phyloP scores from a whole-genome alignment of 2,329 filamentous ascomycete genomes.

The Fonsecaea monophora region DNA sequence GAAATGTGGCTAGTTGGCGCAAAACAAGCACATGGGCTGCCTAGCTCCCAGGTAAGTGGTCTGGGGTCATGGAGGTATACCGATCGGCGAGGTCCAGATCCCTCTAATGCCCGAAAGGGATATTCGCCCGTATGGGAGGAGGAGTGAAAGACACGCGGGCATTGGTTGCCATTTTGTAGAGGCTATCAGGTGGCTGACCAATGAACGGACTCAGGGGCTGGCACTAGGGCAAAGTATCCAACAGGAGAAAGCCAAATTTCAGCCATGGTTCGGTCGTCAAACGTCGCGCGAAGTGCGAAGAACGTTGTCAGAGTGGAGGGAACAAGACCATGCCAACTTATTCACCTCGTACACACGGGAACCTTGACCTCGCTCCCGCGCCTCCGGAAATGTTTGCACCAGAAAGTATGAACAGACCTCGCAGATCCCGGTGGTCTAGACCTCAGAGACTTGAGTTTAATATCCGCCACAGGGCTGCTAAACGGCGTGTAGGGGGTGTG shows the following conservation, averaged over 20 bases:
- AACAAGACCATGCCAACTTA: background rate
- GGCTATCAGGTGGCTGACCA: background rate
- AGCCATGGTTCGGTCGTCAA: too few relatives aligned
- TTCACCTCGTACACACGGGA: too few relatives aligned
- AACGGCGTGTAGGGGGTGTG: too few relatives aligned
- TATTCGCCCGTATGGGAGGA: background rate
- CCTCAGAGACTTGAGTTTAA: background rate
- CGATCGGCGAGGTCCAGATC: slow-evolving; percentile 3
- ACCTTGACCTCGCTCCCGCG: background rate
- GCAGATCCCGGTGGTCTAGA: background rate
- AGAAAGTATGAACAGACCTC: background rate
- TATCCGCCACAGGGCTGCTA: too few relatives aligned
- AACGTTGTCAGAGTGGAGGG: background rate
- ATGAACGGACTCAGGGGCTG: background rate
- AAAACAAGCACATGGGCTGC: too few relatives aligned
- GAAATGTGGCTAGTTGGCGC: too few relatives aligned
- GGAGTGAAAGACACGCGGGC: background rate
- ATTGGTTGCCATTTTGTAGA: background rate
- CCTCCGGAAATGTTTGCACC: background rate
- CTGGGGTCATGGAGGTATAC: background rate
- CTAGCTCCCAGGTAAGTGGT: background rate
- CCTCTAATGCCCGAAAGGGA: background rate
- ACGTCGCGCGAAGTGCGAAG: background rate
- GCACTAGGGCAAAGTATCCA: too few relatives aligned
- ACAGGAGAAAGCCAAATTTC: background rate